A percentile compares a stretch with the other conserved stretches of the same genome.
These are phyloP conservation scores for Gyromitra esculenta DNA, from an alignment of 2,329 filamentous ascomycete species.

Conservation along the genomic window DNA sequence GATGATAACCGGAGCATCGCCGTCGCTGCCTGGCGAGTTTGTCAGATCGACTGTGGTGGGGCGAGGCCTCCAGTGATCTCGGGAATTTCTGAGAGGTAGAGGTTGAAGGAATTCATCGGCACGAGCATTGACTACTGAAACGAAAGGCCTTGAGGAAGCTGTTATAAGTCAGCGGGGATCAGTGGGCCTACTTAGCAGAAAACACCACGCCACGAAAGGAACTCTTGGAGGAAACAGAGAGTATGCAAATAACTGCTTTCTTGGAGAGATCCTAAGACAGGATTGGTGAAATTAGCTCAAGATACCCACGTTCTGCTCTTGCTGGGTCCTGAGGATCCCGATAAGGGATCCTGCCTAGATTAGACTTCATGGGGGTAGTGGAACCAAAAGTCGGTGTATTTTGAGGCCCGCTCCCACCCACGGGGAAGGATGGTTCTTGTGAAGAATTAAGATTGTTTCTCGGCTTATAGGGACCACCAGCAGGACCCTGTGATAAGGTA, in stretches of 20 bases:
- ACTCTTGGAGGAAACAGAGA: neutral
- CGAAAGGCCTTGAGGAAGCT: slow-evolving; percentile 30
- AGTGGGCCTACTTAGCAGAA: neutral
- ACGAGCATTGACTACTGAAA: slow-evolving; percentile 42
- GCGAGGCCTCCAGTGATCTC: slow-evolving; percentile 47
- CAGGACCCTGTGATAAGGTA: slow-evolving; percentile 18
- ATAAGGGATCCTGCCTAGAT: slow-evolving; percentile 30
- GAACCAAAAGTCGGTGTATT: slow-evolving; percentile 51
- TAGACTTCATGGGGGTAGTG: slow-evolving; percentile 50
- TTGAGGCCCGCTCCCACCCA: slow-evolving; percentile 7
- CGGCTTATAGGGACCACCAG: slow-evolving; percentile 49
- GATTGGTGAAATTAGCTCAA: neutral
- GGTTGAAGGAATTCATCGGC: slow-evolving; percentile 51
- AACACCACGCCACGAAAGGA: neutral
- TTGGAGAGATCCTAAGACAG: neutral
- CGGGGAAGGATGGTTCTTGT: slow-evolving; percentile 26
- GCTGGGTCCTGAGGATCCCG: slow-evolving; percentile 25
- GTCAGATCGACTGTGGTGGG: slow-evolving; percentile 45
- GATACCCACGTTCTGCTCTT: slow-evolving; percentile 27
- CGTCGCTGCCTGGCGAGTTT: slow-evolving; percentile 10
- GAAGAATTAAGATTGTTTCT: slow-evolving; percentile 47
- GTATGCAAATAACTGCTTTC: neutral
- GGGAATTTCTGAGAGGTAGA: slow-evolving; percentile 45
- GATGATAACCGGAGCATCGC: slow-evolving; percentile 38
- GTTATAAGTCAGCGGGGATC: slow-evolving; percentile 11